Evolutionary conservation across 2,329 filamentous ascomycete genomes (phyloP).

Genomic region (Calonectria ilicicola): DNA sequence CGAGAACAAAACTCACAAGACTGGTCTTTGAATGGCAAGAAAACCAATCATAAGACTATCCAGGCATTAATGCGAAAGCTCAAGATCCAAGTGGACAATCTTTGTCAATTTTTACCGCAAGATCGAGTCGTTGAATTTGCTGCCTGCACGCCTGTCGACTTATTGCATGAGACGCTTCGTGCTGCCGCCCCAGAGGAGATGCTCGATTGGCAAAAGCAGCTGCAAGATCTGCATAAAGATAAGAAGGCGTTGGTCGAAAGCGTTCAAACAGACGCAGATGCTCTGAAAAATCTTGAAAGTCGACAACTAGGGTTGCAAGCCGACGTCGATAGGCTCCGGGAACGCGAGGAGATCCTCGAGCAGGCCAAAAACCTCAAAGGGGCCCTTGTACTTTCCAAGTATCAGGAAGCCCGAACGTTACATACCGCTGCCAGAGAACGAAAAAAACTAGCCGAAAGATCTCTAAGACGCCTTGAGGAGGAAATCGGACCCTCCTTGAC

Average conservation of each 20-base stretch:
- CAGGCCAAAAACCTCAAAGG: constrained; percentile 74
- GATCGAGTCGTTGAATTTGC: constrained; percentile 97
- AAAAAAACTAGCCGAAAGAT: constrained; percentile 65
- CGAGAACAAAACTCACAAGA: constrained; percentile 84
- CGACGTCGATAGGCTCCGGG: constrained; percentile 85
- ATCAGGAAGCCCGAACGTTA: constrained; percentile 64
- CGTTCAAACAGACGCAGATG: constrained; percentile 70
- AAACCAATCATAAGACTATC: constrained; percentile 72
- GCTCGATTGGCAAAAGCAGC: constrained; percentile 79
- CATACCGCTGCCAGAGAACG: constrained; percentile 65
- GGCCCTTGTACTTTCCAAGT: constrained; percentile 74
- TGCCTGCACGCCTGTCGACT: constrained; percentile 81
- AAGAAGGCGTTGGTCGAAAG: constrained; percentile 73
- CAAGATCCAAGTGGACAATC: constrained; percentile 95
- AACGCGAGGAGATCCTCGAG: constrained; percentile 77
- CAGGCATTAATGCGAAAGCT: constrained; percentile 76
- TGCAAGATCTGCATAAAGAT: constrained; percentile 77
- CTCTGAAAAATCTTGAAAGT: constrained; percentile 74
- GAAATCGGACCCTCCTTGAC: constrained; percentile 74
- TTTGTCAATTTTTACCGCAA: constrained; percentile 97
- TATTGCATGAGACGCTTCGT: constrained; percentile 87
- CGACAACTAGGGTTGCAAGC: constrained; percentile 81
- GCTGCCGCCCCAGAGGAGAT: constrained; percentile 88
- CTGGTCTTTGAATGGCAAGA: constrained; percentile 81
- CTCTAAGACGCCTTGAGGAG: constrained; percentile 70